These are phyloP conservation scores for Lichtheimia corymbifera DNA, from an alignment of 371 early-diverging fungal genomes.

Conservation along the genomic window DNA sequence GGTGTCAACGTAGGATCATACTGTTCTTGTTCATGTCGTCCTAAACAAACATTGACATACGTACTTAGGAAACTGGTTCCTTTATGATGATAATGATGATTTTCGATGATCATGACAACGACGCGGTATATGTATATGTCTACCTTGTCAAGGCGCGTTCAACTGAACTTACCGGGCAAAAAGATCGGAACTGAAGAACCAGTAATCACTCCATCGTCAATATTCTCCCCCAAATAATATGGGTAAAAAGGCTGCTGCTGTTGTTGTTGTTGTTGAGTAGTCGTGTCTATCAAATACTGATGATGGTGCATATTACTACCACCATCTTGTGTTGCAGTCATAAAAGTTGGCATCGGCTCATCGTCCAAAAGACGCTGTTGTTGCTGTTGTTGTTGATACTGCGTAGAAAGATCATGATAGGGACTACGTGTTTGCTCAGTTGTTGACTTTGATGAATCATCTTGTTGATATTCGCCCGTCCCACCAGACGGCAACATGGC, in stretches of 20 bases:
- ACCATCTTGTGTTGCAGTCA: too few species aligned
- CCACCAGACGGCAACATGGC: slow-evolving; percentile 8
- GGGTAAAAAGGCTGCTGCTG: background rate
- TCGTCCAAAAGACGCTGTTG: background rate
- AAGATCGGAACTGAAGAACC: slow-evolving; percentile 1
- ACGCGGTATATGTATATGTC: too few species aligned
- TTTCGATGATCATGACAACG: too few species aligned
- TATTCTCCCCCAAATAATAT: too few species aligned
- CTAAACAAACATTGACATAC: background rate
- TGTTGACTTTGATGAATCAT: slow-evolving; percentile 10
- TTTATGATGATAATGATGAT: background rate
- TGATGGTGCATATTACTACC: too few species aligned
- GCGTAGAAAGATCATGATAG: background rate
- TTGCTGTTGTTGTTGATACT: background rate
- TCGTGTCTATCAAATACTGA: background rate
- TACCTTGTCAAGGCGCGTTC: background rate
- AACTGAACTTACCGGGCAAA: background rate
- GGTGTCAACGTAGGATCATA: slow-evolving; percentile 8
- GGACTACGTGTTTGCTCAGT: background rate
- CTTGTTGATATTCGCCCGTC: background rate
- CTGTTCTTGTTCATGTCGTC: background rate
- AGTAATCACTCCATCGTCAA: background rate
- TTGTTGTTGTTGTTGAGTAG: slow-evolving; percentile 1
- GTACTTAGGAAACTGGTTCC: background rate
- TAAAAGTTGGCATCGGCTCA: too few species aligned